Evolutionary conservation across 2,329 filamentous ascomycete species (phyloP).

Genomic region (Nannizziopsis barbatae): DNA sequence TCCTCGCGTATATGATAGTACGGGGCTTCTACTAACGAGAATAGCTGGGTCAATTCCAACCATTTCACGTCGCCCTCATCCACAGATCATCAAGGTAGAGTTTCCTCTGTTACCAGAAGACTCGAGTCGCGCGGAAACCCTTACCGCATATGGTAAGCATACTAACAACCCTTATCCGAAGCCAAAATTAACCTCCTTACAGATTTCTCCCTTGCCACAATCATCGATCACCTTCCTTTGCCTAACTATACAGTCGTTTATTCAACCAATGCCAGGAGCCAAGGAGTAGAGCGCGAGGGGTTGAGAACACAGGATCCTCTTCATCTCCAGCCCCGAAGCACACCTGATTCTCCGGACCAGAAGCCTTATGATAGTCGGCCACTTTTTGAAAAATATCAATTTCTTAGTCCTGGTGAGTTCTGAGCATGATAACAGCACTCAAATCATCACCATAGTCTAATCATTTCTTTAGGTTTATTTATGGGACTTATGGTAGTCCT

Average conservation of each 20-base stretch:
- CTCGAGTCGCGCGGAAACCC: slow-evolving; percentile 29
- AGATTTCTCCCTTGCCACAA: slow-evolving; percentile 27
- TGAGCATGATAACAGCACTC: background rate
- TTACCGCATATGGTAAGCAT: slow-evolving; percentile 35
- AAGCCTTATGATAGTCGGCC: slow-evolving; percentile 25
- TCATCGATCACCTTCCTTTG: slow-evolving; percentile 39
- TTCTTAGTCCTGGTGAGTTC: slow-evolving; percentile 69
- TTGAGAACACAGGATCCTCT: slow-evolving; percentile 44
- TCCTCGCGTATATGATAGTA: background rate
- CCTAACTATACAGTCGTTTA: slow-evolving; percentile 64
- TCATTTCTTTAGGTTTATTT: slow-evolving; percentile 60
- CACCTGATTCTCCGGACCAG: slow-evolving; percentile 34
- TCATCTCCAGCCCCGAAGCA: slow-evolving; percentile 65
- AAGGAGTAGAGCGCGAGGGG: slow-evolving; percentile 33
- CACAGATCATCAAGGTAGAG: slow-evolving; percentile 36
- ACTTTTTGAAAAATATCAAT: slow-evolving; percentile 83
- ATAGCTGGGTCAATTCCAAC: slow-evolving; percentile 26
- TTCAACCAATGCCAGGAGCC: slow-evolving; percentile 49
- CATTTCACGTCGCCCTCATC: slow-evolving; percentile 27
- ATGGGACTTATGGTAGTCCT: slow-evolving; percentile 66
- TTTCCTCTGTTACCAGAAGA: slow-evolving; percentile 34
- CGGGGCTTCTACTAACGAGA: background rate
- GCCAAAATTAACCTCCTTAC: background rate
- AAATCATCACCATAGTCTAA: background rate
- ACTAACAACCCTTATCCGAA: slow-evolving; percentile 8